Evolutionary conservation across 2,329 filamentous ascomycete species (phyloP), one percentile per base, ranked within the genome.

Genomic region (Coniochaeta sp.): DNA sequence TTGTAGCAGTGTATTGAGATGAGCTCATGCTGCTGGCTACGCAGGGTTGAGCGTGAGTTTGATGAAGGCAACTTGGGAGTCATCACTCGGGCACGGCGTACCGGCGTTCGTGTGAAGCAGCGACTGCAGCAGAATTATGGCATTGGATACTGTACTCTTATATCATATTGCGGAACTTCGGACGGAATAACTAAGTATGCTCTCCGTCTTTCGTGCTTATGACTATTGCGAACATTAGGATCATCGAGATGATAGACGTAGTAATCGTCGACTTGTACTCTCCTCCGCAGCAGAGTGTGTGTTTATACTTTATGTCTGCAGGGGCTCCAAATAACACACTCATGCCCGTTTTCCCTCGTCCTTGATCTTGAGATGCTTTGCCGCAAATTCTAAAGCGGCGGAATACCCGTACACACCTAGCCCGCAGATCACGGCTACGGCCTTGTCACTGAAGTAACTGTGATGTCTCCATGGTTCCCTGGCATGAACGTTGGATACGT

Each of bases 371-470:
- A 82, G 64, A 68, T 81, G 76, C 69, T 74, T 76, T 9, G 69
- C 74, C 17, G 72, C 77, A 69, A 77, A 81, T 69, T 87, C 84
- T 60, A 89, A 71, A 0, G 85, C 85, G 28, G 81, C 84, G 59
- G 77, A 77, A 67, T 88, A 89, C 40, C 86, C 85, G 70, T 77
- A 85, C 17, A 79, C 78, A 0, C 86, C 86, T 70, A 93, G 65
- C 0, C 89, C 89, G 65, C 86, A 88, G 61, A 93, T 86, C 9
- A 92, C 85, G 0, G 85, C 89, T 28, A 82, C 81, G 0, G 89
- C 89, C 77, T 91, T 92, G 70, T 93, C 89, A 65, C 83, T 86
- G 64, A 93, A 76, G 68, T 88, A 91, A 64, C 87, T 90, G 64
- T 88, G 85, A 65, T 85, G 81, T 59, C 89, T 78, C 67, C 84